Evolutionary conservation across 75 land plant species (phyloP).

Genomic region (Isoetes taiwanensis): DNA sequence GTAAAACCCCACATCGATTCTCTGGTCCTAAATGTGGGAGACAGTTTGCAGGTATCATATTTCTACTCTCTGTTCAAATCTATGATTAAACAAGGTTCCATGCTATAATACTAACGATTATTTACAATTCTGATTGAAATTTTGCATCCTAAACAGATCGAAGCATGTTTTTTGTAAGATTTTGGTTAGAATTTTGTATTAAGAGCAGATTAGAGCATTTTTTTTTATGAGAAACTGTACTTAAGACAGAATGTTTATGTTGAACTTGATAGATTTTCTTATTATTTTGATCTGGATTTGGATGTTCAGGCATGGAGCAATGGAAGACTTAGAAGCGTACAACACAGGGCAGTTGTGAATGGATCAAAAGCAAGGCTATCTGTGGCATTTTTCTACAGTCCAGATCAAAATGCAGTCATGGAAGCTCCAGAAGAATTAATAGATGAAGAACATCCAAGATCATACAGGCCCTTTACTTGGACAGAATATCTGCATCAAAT

Average conservation of each 20-base stretch:
- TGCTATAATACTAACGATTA: no score
- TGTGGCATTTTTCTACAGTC: constrained; percentile 8
- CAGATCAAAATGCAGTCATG: background rate
- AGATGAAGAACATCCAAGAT: constrained; percentile 20
- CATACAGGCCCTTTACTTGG: constrained; percentile 24
- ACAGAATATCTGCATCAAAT: constrained; percentile 13
- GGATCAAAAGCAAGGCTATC: constrained; percentile 12
- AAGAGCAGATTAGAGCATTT: no score
- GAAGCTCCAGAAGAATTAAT: constrained; percentile 19
- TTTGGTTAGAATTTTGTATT: no score
- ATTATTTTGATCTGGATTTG: background rate
- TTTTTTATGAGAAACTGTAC: no score
- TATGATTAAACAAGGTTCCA: no score
- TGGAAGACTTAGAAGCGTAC: constrained; percentile 12
- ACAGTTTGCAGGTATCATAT: constrained; percentile 49
- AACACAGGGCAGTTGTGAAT: constrained; percentile 22
- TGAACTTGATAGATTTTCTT: no score
- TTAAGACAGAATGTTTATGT: no score
- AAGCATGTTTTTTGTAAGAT: no score
- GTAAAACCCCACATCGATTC: constrained; percentile 33
- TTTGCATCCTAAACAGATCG: no score
- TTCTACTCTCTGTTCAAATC: no score
- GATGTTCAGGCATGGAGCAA: constrained; percentile 19
- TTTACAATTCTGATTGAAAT: no score
- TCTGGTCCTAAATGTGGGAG: constrained; percentile 40